Evolutionary conservation across 2,329 filamentous ascomycete genomes (phyloP).

Genomic region (Trichoderma koningii): DNA sequence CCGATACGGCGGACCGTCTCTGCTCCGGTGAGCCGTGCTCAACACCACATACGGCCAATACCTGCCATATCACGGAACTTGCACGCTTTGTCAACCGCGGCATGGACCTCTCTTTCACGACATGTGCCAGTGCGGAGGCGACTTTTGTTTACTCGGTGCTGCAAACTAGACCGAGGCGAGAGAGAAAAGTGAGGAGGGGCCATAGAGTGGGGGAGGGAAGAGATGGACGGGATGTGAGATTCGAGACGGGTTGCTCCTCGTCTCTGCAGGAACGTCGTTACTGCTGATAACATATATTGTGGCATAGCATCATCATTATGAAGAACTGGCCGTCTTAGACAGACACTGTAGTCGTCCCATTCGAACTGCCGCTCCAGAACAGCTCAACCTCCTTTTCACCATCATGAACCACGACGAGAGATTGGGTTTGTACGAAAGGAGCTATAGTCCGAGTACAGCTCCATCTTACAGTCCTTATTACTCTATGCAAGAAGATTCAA

Average conservation of each 20-base stretch:
- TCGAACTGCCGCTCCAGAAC: conserved; percentile 47
- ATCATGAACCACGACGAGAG: conserved; percentile 12
- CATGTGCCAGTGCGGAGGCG: conserved; percentile 7
- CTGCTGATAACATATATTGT: background rate
- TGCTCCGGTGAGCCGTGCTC: conserved; percentile 1
- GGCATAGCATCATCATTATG: background rate
- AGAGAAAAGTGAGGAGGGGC: background rate
- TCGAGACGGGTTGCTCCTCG: too few species aligned
- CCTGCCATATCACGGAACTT: conserved; percentile 8
- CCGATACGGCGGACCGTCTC: background rate
- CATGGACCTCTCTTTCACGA: background rate
- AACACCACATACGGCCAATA: background rate
- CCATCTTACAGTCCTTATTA: conserved; percentile 10
- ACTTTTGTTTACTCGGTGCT: background rate
- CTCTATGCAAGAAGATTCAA: background rate
- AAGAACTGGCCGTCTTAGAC: too few species aligned
- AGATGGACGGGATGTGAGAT: too few species aligned
- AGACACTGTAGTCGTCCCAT: too few species aligned
- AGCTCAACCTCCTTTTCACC: conserved; percentile 37
- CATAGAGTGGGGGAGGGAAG: too few species aligned
- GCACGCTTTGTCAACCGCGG: conserved; percentile 8
- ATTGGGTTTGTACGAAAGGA: background rate
- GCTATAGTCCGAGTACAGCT: background rate
- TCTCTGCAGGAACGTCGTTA: too few species aligned
- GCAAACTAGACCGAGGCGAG: background rate